Evolutionary conservation across 768 basidiomycete genomes (phyloP), one percentile per base, ranked within the genome.

Genomic region (Agaricus blazei): DNA sequence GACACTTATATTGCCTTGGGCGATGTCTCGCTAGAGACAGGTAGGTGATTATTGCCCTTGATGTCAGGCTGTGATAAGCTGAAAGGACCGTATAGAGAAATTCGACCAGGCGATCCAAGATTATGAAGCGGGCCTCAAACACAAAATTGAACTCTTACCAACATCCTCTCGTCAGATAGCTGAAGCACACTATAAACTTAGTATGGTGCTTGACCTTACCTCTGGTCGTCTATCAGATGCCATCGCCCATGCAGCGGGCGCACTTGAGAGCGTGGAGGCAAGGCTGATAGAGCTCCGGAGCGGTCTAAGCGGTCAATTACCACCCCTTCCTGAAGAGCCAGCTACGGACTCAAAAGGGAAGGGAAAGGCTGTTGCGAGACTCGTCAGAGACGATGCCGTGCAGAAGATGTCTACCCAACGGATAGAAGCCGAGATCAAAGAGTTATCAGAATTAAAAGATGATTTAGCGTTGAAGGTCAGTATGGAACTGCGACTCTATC

Each of bases 1-100:
- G 94, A 98, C 59, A 90, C 88, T 2, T 95, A 89, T 68, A 85
- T 95, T 55, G 75, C 89, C 7, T 78, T 99, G 6, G 97, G 96
- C 0, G 97, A 98, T 66, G 90, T 99, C n/a, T 95, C 93, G 23
- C 74, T 96, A 56, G 97, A 99, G 72, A 96, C 93, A 34, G 96
- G 96, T 94, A 54, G 56, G 84, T 43, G 14, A 41, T 14, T n/a
- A 26, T 23, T 12, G 49, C 31, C 50, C 31, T 34, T 40, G 5
- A 3, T 53, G 45, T 15, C 44, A 49, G 48, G 28, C 19, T 15
- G 31, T 27, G 34, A 50, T 29, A 4, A 15, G 11, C 31, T 55
- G 15, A 31, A 26, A 45, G 2, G 36, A 45, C n/a, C 63, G 19
- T 51, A 23, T 70, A 96, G 95, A 98, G 70, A 97, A 97, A 73